Base-by-base conservation (phyloP, 140 eudicot genomes). In the Artemisia princeps region DNA sequence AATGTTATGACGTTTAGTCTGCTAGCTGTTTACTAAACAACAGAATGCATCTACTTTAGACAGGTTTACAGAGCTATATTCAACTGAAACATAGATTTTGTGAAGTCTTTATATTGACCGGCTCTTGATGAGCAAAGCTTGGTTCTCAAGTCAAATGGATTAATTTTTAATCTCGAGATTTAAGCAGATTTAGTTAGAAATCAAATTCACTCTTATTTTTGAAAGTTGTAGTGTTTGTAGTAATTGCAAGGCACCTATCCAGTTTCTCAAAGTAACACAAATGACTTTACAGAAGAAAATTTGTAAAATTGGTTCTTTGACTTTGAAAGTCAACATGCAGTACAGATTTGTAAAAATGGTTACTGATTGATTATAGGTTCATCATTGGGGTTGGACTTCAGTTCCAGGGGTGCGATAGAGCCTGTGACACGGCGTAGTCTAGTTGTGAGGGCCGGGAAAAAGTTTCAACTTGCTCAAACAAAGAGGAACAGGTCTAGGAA, bases 401-500 rank as follows among this genome's bases (percentile, higher is more conserved):
- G 44, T 22, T 63, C 81, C 17, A 61, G 76, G 69, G 58, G 33
- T 50, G 85, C 67, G 58, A 40, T 16, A 19, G 76, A 60, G 15
- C 62, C 65, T 0, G 80, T 10, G 37, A 81, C 65, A 74, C 58
- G 97, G 7, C 79, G 75, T 4, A 75, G 87, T 3, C 64, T 91
- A 48, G 92, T 91, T 60, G 97, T 87, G 73, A 78, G 76, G 81
- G 92, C 95, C 2, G 81, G 78, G 14, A 78, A 73, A 40, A 91
- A 87, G 72, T 78, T 69, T 76, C 68, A 73, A 40, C 96, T 85
- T 69, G 86, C 95, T 74, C 97, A 84, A 74, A 91, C 97, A n/a
- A 91, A 91, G 79, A 90, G 97, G 69, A 90, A 80, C 72, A 75
- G 82, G 57, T 90, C 97, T 4, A 79, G 96, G 46, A 89, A 89